Evolutionary conservation across 2,329 filamentous ascomycete genomes (phyloP).

Genomic region (Fusarium continuum): DNA sequence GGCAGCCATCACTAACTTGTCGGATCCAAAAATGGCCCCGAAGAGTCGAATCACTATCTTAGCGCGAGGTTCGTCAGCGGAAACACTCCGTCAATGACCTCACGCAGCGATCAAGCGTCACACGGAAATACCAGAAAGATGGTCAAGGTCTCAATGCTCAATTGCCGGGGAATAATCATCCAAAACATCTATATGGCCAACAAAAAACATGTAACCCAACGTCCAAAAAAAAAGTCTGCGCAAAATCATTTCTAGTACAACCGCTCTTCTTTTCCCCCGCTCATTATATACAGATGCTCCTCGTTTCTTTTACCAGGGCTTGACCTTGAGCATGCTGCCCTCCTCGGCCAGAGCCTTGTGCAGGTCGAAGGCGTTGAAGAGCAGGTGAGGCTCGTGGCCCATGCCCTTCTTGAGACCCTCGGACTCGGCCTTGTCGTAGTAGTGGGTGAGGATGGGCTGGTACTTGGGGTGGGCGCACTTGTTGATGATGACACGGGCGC

Average conservation of each 20-base stretch:
- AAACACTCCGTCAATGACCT: background rate
- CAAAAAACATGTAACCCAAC: constrained; percentile 1
- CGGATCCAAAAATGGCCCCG: background rate
- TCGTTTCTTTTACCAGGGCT: constrained; percentile 61
- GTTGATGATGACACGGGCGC: constrained; percentile 84
- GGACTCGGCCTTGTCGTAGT: constrained; percentile 86
- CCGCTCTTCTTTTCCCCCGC: background rate
- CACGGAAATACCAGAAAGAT: too few species aligned
- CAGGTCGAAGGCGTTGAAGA: constrained; percentile 90
- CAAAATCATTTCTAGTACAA: constrained; percentile 27
- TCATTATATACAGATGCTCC: background rate
- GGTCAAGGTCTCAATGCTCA: constrained; percentile 15
- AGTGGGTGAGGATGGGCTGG: constrained; percentile 80
- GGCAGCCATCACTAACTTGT: background rate
- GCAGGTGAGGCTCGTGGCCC: constrained; percentile 89
- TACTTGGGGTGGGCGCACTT: constrained; percentile 90
- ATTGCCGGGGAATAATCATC: constrained; percentile 22
- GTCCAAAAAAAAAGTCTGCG: constrained; percentile 12
- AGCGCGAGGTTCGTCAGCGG: background rate
- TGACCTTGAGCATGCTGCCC: constrained; percentile 85
- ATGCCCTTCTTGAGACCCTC: constrained; percentile 87
- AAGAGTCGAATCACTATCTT: background rate
- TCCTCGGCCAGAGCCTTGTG: constrained; percentile 83
- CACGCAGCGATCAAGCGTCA: background rate
- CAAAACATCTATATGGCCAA: constrained; percentile 21